Evolutionary conservation across 1,284 basidiomycete genomes (phyloP).

Genomic region (Cryptococcus deneoformans): DNA sequence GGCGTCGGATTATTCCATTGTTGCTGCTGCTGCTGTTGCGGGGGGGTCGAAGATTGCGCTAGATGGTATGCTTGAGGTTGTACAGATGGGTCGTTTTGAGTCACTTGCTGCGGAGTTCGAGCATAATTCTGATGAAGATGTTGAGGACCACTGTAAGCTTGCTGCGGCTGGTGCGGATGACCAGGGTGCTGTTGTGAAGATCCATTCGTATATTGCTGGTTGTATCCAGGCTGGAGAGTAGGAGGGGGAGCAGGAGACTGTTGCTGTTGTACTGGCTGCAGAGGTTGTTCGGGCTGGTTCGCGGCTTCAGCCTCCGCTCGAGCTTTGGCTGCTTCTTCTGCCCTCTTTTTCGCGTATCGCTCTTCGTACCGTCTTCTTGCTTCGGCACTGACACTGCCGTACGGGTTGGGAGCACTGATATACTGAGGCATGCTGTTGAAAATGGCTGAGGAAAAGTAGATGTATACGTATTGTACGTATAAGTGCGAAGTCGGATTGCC

Average conservation of each 20-base stretch:
- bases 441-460: no score
- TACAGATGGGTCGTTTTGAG: conserved; percentile 8
- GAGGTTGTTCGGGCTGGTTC: not conserved
- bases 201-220: not conserved
- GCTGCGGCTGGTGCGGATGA: conserved; percentile 10
- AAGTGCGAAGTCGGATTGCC: no score
- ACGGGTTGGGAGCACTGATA: conserved; percentile 39
- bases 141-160: conserved; percentile 1
- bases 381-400: conserved; percentile 42
- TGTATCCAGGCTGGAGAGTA: not conserved
- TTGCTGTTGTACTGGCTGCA: conserved; percentile 6
- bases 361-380: conserved; percentile 46
- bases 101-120: conserved; percentile 7
- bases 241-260: not conserved
- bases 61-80: conserved; percentile 14
- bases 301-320: conserved; percentile 11
- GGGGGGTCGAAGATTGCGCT: conserved; percentile 1
- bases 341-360: conserved; percentile 41
- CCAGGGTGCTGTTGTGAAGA: no score
- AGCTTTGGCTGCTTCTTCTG: conserved; percentile 34
- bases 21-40: conserved; percentile 10
- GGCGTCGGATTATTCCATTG: conserved; percentile 3
- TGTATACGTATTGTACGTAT: no score
- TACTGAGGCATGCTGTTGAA: not conserved
- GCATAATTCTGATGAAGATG: conserved; percentile 9